phyloP scores from a whole-genome alignment of 2,329 filamentous ascomycete species.

The Fusarium robinianum region DNA sequence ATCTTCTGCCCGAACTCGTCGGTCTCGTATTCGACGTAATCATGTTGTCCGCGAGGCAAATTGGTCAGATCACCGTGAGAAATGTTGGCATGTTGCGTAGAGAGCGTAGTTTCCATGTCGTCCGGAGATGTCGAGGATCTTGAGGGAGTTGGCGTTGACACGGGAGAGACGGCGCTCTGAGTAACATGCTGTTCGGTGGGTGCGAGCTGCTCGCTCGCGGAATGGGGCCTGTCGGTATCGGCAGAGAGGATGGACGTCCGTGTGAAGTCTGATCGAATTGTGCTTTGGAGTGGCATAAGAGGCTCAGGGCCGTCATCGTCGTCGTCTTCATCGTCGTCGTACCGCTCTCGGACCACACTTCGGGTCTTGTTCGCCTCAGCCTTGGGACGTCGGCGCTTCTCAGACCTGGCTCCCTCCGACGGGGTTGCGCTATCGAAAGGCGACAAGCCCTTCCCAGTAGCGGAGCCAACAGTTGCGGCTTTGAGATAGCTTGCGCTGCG shows the following conservation, averaged over 20 bases:
- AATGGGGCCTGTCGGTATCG: constrained; percentile 73
- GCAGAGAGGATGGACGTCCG: constrained; percentile 85
- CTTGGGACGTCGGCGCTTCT: constrained; percentile 56
- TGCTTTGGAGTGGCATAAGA: constrained; percentile 82
- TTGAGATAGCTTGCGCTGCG: constrained; percentile 51
- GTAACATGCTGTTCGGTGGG: constrained; percentile 68
- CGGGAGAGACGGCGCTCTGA: constrained; percentile 62
- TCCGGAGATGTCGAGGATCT: constrained; percentile 59
- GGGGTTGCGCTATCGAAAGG: constrained; percentile 48
- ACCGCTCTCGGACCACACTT: constrained; percentile 51
- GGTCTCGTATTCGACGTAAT: constrained; percentile 54
- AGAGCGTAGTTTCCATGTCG: constrained; percentile 64
- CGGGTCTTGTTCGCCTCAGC: constrained; percentile 53
- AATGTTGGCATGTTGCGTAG: constrained; percentile 68
- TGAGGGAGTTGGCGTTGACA: constrained; percentile 66
- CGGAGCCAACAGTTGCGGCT: constrained; percentile 51
- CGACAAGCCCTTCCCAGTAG: constrained; percentile 42
- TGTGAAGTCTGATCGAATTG: constrained; percentile 84
- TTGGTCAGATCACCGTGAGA: constrained; percentile 63
- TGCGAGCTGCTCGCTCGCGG: constrained; percentile 65
- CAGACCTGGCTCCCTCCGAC: constrained; percentile 55
- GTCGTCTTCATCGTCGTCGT: constrained; percentile 57
- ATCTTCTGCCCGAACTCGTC: constrained; percentile 51
- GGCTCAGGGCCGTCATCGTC: constrained; percentile 74
- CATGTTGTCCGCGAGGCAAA: constrained; percentile 54